These are phyloP conservation scores for Leccinellum luteum DNA, from an alignment of 768 basidiomycete genomes.

Conservation along the genomic window DNA sequence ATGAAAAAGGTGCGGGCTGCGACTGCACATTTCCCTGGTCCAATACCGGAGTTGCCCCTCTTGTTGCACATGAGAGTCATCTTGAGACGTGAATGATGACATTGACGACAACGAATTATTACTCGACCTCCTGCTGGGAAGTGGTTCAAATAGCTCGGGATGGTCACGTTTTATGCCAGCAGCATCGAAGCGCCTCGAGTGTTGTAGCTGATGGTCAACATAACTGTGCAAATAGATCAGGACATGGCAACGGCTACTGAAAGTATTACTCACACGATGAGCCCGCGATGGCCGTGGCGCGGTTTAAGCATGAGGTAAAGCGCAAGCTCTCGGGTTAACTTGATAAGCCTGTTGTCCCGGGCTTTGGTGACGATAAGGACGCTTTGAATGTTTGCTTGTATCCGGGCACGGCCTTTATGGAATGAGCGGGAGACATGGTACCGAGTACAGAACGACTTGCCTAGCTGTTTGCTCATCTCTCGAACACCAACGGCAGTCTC, in stretches of 20 bases:
- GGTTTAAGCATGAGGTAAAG: conserved; percentile 92
- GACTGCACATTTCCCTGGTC: conserved; percentile 95
- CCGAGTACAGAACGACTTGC: conserved; percentile 41
- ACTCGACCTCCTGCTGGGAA: conserved; percentile 71
- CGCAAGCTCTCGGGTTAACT: conserved; percentile 90
- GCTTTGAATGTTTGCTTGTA: conserved; percentile 88
- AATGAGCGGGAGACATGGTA: conserved; percentile 9
- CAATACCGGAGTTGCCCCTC: conserved; percentile 96
- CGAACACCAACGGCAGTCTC: conserved; percentile 96
- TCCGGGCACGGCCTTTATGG: conserved; percentile 81
- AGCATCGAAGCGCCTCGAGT: conserved; percentile 92
- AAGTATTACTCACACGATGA: conserved; percentile 69
- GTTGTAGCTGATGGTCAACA: conserved; percentile 87
- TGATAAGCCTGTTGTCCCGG: conserved; percentile 93
- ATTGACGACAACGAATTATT: conserved; percentile 58
- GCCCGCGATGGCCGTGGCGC: conserved; percentile 65
- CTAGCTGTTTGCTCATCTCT: conserved; percentile 98
- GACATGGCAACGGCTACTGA: conserved; percentile 1
- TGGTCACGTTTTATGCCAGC: conserved; percentile 81
- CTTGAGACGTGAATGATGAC: conserved; percentile 42
- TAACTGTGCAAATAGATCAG: conserved; percentile 53
- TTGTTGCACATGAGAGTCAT: conserved; percentile 41
- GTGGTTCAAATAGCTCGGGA: conserved; percentile 83
- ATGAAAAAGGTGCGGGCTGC: conserved; percentile 90
- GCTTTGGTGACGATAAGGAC: conserved; percentile 97